Evolutionary conservation across 371 early-diverging fungal species (phyloP).

Genomic region (Mortierella sp.): DNA sequence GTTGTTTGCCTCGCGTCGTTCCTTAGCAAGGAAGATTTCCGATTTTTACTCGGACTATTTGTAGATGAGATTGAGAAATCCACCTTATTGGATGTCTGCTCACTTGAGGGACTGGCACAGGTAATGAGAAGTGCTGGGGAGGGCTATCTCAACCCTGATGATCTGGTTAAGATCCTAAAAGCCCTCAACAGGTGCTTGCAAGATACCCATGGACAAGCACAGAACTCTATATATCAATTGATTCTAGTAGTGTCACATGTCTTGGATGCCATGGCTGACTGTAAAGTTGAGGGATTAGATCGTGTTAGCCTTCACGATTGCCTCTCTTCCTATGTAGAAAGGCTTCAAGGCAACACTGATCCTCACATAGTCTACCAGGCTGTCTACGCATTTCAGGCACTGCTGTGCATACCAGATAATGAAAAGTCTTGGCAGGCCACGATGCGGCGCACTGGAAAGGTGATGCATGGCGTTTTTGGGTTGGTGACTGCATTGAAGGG

Average conservation of each 20-base stretch:
- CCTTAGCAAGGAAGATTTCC: neutral
- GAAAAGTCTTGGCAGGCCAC: slow-evolving; percentile 10
- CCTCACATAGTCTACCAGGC: slow-evolving; percentile 16
- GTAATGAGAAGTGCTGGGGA: slow-evolving; percentile 5
- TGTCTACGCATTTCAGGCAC: slow-evolving; percentile 18
- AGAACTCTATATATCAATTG: neutral
- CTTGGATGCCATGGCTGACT: slow-evolving; percentile 20
- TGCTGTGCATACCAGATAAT: slow-evolving; percentile 17
- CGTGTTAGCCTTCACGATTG: neutral
- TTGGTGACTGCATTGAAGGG: slow-evolving; percentile 10
- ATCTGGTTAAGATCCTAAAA: slow-evolving; percentile 14
- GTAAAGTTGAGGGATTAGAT: slow-evolving; percentile 5
- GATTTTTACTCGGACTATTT: neutral
- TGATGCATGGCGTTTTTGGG: slow-evolving; percentile 4
- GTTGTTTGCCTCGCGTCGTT: neutral
- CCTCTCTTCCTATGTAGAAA: neutral
- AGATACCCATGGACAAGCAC: slow-evolving; percentile 8
- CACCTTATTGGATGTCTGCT: neutral
- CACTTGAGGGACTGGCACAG: slow-evolving; percentile 11
- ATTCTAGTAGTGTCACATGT: slow-evolving; percentile 7
- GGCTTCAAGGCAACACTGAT: neutral
- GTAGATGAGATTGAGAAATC: slow-evolving; percentile 2
- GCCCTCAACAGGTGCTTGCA: neutral
- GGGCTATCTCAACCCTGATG: slow-evolving; percentile 1
- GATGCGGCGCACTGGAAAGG: slow-evolving; percentile 1